Base-by-base conservation (phyloP, 441 rosid genomes). In the Croton laevigatus region DNA sequence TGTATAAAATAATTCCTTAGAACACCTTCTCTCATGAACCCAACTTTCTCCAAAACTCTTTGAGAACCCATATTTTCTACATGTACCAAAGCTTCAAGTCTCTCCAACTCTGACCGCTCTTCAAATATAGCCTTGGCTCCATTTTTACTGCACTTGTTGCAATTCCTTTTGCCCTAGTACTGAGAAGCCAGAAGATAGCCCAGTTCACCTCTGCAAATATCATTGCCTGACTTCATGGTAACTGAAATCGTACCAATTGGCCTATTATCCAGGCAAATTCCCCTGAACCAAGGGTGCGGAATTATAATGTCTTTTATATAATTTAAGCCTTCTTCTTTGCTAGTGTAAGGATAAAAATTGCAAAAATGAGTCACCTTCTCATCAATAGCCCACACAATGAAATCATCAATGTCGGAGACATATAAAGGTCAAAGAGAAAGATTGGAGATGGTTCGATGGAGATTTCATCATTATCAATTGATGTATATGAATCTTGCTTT, bases 311-410 rank as follows among this genome's bases (percentile, higher is more conserved):
- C 38, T 52, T 42, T 65, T 36, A 92, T 80, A 70, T 52, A 80
- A 17, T 77, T 64, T n/a, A 88, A 57, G 36, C 70, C 90, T 0
- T 74, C 83, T 71, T 88, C 91, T 79, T 73, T 81, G 82, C 68
- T 78, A 1, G 66, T 79, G 84, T 73, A 85, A 44, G 97, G 84
- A 48, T 83, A 87, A 81, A 88, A 85, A 4, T 80, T n/a, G 82
- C 92, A 86, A 70, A 80, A 86, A 20, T 72, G 77, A 32, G 86
- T 6, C 42, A 85, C 90, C 38, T 81, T 72, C 32, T 73, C 71
- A 71, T 88, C 94, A 32, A 78, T 68, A 6, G 82, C 90, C 97
- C 91, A 91, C 1, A 82, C 89, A 94, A 88, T 88, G 85, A 89
- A 87, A 67, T 87, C 89, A 23, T 91, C 92, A 0, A 85, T 12